A percentile compares a stretch with the other conserved stretches of the same genome.
Conservation (phyloP, 2,329 filamentous ascomycete species). For the Grosmannia penicillata region DNA sequence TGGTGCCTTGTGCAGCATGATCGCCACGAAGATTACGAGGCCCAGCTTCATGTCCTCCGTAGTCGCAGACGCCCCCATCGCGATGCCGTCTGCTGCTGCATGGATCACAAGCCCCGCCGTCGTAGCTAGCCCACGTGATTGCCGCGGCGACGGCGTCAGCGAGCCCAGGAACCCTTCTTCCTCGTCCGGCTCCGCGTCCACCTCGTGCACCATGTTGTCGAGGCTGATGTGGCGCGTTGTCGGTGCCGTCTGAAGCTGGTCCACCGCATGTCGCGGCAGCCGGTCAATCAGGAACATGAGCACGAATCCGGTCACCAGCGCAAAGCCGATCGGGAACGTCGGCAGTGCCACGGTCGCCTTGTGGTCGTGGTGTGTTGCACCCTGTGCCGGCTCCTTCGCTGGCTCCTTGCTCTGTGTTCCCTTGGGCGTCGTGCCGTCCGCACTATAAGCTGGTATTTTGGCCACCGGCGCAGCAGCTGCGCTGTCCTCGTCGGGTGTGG, state of each 20-base stretch:
- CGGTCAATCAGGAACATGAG: constrained; percentile 95
- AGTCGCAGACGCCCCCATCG: constrained; percentile 79
- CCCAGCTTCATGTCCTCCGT: constrained; percentile 60
- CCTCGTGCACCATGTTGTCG: constrained; percentile 47
- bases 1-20: constrained; percentile 95
- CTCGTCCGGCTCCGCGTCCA: constrained; percentile 27
- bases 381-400: not conserved
- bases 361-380: constrained; percentile 20
- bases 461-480: too few species aligned
- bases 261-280: constrained; percentile 56
- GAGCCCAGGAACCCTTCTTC: constrained; percentile 45
- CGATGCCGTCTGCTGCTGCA: constrained; percentile 86
- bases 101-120: constrained; percentile 94
- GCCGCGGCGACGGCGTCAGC: constrained; percentile 40
- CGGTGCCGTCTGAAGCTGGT: constrained; percentile 48
- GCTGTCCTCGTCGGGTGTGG: too few species aligned
- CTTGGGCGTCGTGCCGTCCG: not conserved
- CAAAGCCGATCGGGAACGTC: constrained; percentile 69
- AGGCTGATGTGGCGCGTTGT: constrained; percentile 76
- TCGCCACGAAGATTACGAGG: constrained; percentile 86
- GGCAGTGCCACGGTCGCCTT: constrained; percentile 32
- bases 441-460: too few species aligned
- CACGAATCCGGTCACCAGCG: constrained; percentile 76
- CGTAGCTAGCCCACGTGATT: constrained; percentile 56
- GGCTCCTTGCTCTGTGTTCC: not conserved